phyloP scores from a whole-genome alignment of 164 flowering plant species.

The Magnolia changhungtana region DNA sequence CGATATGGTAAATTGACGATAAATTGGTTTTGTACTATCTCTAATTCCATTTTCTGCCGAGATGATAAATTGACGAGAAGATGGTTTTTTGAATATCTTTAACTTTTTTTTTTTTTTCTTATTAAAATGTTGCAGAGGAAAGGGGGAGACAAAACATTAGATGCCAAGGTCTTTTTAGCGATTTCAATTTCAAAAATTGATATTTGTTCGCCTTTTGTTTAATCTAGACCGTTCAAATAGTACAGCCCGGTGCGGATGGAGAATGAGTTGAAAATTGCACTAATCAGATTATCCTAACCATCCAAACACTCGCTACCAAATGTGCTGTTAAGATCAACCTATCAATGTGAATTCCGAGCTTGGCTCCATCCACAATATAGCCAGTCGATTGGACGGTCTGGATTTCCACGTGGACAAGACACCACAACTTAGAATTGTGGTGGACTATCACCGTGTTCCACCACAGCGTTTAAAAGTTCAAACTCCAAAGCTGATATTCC shows the following conservation, averaged over 20 bases:
- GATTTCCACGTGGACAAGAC: background rate
- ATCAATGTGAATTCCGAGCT: background rate
- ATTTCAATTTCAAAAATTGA: background rate
- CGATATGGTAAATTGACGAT: too few species aligned
- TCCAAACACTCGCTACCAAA: background rate
- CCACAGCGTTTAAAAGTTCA: background rate
- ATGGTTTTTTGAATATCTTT: background rate
- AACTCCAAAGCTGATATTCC: background rate
- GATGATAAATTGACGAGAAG: too few species aligned
- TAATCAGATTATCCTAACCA: background rate
- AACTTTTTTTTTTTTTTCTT: background rate
- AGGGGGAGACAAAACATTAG: constrained; percentile 47
- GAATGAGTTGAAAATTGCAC: background rate
- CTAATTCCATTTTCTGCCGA: too few species aligned
- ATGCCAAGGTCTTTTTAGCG: constrained; percentile 62
- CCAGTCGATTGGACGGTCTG: background rate
- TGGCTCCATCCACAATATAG: background rate
- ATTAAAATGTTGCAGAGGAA: constrained; percentile 62
- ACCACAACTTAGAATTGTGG: background rate
- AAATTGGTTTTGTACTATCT: too few species aligned
- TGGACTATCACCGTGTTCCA: too few species aligned
- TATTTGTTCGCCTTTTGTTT: background rate
- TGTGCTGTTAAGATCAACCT: background rate
- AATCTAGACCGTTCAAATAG: background rate
- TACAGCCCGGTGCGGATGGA: background rate